Percentiles rank a stretch among this genome's conserved stretches.
These are phyloP conservation scores for Xylariaceae sp. DNA, from an alignment of 2,329 filamentous ascomycete species.

Conservation along the genomic window DNA sequence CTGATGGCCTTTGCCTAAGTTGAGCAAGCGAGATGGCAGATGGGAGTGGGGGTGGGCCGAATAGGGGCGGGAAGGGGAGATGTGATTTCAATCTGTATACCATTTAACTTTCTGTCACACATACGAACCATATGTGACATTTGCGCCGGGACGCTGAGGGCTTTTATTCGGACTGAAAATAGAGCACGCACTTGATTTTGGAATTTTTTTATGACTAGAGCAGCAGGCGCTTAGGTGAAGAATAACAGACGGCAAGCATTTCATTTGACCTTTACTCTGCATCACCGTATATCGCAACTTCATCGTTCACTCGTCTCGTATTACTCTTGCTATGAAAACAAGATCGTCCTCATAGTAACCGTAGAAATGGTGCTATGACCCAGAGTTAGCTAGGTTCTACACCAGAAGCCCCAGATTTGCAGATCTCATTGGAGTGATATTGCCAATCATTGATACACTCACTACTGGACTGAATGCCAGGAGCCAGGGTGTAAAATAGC, in stretches of 20 bases:
- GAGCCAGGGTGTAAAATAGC: too few species aligned
- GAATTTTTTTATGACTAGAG: slow-evolving; percentile 5
- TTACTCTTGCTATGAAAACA: too few species aligned
- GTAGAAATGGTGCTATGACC: too few species aligned
- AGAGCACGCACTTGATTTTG: slow-evolving; percentile 2
- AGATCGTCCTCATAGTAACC: too few species aligned
- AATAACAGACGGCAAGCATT: slow-evolving; percentile 3
- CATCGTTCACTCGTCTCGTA: too few species aligned
- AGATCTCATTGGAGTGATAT: too few species aligned
- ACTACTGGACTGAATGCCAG: too few species aligned
- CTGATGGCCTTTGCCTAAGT: slow-evolving; percentile 23
- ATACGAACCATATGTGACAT: slow-evolving; percentile 9
- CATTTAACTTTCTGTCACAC: slow-evolving; percentile 10
- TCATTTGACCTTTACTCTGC: background rate
- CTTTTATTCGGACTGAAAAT: slow-evolving; percentile 9
- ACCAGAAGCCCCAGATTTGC: too few species aligned
- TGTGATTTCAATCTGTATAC: slow-evolving; percentile 1
- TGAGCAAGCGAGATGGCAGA: background rate
- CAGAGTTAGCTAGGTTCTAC: too few species aligned
- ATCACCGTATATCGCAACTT: too few species aligned
- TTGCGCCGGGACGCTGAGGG: slow-evolving; percentile 2
- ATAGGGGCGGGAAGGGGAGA: background rate
- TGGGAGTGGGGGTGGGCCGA: background rate
- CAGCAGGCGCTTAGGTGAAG: slow-evolving; percentile 16
- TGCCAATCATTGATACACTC: too few species aligned